Percentiles rank a stretch among this genome's conserved stretches.
Conservation (phyloP, 2,329 filamentous ascomycete species). For the Aspergillus thermomutatus region DNA sequence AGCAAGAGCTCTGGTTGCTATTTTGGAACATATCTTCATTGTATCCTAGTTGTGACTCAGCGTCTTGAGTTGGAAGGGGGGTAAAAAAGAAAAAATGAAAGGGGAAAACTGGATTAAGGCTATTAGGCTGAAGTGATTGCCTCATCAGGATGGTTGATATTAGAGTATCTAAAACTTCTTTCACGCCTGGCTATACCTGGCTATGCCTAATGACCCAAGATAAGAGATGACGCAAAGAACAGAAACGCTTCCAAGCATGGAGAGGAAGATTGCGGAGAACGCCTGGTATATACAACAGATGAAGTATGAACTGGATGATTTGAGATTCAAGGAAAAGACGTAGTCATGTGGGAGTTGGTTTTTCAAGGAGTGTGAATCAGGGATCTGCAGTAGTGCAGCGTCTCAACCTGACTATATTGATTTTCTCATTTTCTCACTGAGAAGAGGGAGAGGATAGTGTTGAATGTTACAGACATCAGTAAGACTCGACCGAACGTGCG, state of each 20-base stretch:
- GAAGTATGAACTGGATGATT: neutral
- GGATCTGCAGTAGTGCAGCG: neutral
- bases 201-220: neutral
- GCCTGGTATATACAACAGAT: neutral
- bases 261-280: neutral
- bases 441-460: neutral
- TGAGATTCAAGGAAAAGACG: neutral
- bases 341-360: neutral
- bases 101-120: neutral
- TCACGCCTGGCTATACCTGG: neutral
- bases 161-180: neutral
- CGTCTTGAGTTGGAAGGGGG: too few species aligned
- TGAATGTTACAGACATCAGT: conserved; percentile 9
- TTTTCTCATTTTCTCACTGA: neutral
- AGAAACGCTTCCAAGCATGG: neutral
- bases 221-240: neutral
- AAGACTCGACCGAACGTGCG: conserved; percentile 25
- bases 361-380: neutral
- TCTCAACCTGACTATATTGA: too few species aligned
- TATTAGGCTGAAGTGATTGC: neutral
- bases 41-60: too few species aligned
- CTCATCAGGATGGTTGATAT: neutral
- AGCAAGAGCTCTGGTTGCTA: neutral
- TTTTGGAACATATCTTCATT: neutral
- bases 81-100: too few species aligned